These are phyloP conservation scores for Mortierella hygrophila DNA, from an alignment of 192 early-diverging fungal species.

Conservation along the genomic window DNA sequence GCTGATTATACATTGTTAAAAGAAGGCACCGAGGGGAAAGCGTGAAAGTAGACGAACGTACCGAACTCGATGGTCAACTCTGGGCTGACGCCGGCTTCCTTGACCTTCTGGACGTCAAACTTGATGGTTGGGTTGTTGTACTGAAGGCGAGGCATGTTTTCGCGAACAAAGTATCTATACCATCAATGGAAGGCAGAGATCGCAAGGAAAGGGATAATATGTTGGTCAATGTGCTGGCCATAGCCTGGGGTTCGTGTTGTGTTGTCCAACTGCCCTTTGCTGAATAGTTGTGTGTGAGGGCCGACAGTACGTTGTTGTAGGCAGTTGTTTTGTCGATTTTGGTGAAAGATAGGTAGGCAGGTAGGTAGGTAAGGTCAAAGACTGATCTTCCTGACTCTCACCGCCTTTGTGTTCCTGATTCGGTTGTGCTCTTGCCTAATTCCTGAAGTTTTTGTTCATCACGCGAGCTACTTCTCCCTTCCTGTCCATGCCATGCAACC, in stretches of 20 bases:
- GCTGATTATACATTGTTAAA: too few relatives aligned
- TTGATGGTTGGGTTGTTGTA: conserved; percentile 67
- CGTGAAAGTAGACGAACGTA: conserved; percentile 27
- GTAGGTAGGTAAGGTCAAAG: not conserved
- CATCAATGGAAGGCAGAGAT: not conserved
- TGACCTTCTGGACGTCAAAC: conserved; percentile 59
- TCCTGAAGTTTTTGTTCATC: not conserved
- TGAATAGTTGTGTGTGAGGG: too few relatives aligned
- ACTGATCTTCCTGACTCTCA: too few relatives aligned
- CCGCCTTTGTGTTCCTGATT: not conserved
- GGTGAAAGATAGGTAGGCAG: too few relatives aligned
- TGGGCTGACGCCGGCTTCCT: conserved; percentile 57
- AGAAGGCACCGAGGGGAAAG: not conserved
- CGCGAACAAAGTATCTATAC: conserved; percentile 64
- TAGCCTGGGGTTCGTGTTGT: not conserved
- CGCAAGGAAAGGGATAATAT: not conserved
- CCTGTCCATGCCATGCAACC: not conserved
- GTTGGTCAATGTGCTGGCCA: not conserved
- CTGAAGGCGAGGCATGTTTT: conserved; percentile 66
- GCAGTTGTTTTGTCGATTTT: too few relatives aligned
- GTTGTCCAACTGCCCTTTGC: not conserved
- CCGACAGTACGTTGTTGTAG: too few relatives aligned
- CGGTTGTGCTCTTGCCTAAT: too few relatives aligned
- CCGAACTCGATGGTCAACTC: conserved; percentile 66
- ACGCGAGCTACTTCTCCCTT: not conserved